phyloP scores from a whole-genome alignment of 495 filamentous ascomycete species.

The Letharia lupina region DNA sequence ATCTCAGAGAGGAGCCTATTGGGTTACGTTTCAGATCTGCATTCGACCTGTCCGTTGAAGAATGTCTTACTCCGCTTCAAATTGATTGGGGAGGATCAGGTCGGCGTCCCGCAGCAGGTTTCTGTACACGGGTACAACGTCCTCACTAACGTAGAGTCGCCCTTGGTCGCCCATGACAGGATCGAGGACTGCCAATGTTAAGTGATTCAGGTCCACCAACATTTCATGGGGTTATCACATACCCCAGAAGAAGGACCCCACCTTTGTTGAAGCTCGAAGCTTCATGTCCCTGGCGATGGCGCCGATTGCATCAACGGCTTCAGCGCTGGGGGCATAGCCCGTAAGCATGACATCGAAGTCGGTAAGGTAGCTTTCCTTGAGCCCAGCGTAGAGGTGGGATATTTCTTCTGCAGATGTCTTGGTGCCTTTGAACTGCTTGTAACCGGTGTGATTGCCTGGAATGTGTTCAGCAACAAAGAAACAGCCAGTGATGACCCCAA shows the following conservation, averaged over 20 bases:
- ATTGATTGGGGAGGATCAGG: conserved; percentile 91
- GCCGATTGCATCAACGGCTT: conserved; percentile 75
- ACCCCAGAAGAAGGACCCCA: conserved; percentile 89
- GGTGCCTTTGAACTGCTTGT: conserved; percentile 76
- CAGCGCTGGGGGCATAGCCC: conserved; percentile 82
- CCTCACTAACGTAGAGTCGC: conserved; percentile 76
- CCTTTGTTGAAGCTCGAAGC: conserved; percentile 49
- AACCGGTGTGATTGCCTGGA: conserved; percentile 86
- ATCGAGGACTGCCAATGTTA: conserved; percentile 56
- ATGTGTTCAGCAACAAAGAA: conserved; percentile 6
- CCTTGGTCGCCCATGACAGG: conserved; percentile 98
- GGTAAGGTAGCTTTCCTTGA: conserved; percentile 71
- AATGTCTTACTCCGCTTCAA: conserved; percentile 76
- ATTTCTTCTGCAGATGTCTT: conserved; percentile 75
- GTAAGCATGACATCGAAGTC: conserved; percentile 89
- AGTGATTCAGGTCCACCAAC: background rate
- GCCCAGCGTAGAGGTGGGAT: conserved; percentile 70
- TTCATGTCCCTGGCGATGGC: conserved; percentile 73
- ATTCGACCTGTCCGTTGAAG: background rate
- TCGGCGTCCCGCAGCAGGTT: conserved; percentile 70
- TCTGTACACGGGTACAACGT: conserved; percentile 87
- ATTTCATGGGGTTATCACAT: conserved; percentile 17
- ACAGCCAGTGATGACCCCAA: background rate
- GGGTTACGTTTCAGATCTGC: background rate
- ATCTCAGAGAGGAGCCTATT: conserved; percentile 68